Evolutionary conservation across 2,329 filamentous ascomycete species (phyloP).

Genomic region (Epichloe sp.): DNA sequence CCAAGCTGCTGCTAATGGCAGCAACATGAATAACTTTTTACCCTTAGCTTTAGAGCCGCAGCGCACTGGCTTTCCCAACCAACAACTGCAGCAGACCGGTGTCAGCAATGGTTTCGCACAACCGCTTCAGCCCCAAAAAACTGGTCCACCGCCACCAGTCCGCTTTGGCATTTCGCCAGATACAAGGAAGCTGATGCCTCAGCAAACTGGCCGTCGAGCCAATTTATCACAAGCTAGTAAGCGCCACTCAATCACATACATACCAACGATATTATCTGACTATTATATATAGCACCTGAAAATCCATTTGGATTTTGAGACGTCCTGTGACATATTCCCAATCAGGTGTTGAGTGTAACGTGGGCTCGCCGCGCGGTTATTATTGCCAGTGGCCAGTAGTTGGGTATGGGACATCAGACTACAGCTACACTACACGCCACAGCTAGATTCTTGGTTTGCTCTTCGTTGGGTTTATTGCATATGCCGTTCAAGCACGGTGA

Average conservation of each 20-base stretch:
- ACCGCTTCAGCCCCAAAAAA: conserved; percentile 33
- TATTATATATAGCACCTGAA: conserved; percentile 28
- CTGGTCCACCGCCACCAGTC: conserved; percentile 66
- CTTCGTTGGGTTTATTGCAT: background rate
- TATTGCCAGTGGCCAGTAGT: background rate
- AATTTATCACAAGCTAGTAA: conserved; percentile 93
- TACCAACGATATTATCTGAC: background rate
- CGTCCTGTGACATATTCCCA: background rate
- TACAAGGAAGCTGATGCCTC: conserved; percentile 65
- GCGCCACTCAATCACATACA: conserved; percentile 18
- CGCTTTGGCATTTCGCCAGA: conserved; percentile 69
- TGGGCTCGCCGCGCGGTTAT: background rate
- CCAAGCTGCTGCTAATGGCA: conserved; percentile 23
- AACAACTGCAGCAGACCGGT: conserved; percentile 36
- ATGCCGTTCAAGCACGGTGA: background rate
- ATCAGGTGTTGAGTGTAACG: background rate
- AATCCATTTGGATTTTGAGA: conserved; percentile 40
- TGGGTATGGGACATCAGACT: background rate
- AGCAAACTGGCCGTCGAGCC: conserved; percentile 78
- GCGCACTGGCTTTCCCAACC: conserved; percentile 36
- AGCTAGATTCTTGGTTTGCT: background rate
- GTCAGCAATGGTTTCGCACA: conserved; percentile 40
- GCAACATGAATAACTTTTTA: conserved; percentile 43
- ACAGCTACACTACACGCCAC: background rate
- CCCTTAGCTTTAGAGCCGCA: conserved; percentile 48